Evolutionary conservation across 345 rosid species (phyloP).

Genomic region (Melastoma malabathricum): DNA sequence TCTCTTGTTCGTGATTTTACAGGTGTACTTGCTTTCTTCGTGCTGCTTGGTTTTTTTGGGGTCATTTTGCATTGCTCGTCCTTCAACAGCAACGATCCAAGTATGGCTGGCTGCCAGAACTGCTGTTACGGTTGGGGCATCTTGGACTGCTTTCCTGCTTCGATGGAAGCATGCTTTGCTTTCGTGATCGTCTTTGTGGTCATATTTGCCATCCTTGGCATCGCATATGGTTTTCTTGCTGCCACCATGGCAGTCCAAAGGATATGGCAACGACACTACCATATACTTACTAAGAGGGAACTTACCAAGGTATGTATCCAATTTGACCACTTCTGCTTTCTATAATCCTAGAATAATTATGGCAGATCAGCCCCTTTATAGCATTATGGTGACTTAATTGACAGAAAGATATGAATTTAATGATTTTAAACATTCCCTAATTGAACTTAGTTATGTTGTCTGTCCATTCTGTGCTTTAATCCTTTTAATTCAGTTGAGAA

Average conservation of each 20-base stretch:
- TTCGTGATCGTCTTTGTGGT: constrained; percentile 71
- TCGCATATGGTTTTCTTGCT: constrained; percentile 93
- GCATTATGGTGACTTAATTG: background rate
- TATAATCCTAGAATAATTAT: background rate
- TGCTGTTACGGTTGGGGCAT: constrained; percentile 98
- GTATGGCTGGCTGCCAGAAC: constrained; percentile 90
- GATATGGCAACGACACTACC: constrained; percentile 95
- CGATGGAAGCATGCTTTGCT: constrained; percentile 92
- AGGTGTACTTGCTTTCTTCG: constrained; percentile 88
- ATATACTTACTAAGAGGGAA: constrained; percentile 84
- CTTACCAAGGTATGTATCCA: constrained; percentile 50
- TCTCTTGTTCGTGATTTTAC: constrained; percentile 3
- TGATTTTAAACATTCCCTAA: background rate
- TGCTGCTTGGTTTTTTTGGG: constrained; percentile 79
- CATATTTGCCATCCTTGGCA: constrained; percentile 76
- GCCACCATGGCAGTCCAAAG: constrained; percentile 87
- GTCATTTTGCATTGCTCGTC: constrained; percentile 77
- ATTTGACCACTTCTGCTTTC: background rate
- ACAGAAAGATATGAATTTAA: background rate
- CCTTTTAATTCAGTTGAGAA: no score
- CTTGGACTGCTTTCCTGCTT: constrained; percentile 91
- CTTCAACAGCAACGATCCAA: constrained; percentile 62
- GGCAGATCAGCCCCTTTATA: no score
- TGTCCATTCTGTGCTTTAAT: no score
- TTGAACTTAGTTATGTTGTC: no score